These are phyloP conservation scores for Vitis hybrid DNA, from an alignment of 177 flowering plant species.

Conservation along the genomic window DNA sequence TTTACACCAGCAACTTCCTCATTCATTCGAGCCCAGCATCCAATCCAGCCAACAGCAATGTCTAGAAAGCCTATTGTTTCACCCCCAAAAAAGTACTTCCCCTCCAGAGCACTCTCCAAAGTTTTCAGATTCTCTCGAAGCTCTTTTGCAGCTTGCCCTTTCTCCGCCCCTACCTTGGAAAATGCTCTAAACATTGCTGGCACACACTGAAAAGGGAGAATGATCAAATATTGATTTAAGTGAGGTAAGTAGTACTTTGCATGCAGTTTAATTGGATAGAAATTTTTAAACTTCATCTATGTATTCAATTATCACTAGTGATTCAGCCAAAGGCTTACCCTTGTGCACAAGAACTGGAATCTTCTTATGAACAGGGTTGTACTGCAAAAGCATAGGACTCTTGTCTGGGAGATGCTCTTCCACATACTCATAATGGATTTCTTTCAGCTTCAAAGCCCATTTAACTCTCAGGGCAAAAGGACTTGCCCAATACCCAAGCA, in stretches of 20 bases:
- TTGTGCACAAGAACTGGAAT: conserved; percentile 33
- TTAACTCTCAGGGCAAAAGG: conserved; percentile 22
- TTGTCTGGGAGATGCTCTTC: conserved; percentile 25
- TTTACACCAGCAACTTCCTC: conserved; percentile 24
- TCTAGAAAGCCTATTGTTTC: conserved; percentile 28
- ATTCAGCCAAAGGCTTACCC: conserved; percentile 22
- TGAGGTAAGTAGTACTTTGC: not conserved
- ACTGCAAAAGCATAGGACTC: conserved; percentile 22
- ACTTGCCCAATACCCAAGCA: conserved; percentile 28
- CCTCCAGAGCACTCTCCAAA: conserved; percentile 24
- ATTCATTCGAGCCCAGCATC: conserved; percentile 16
- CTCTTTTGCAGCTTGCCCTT: conserved; percentile 17
- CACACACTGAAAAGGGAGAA: conserved; percentile 15
- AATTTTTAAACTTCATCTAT: conserved; percentile 16
- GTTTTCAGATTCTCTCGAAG: conserved; percentile 25
- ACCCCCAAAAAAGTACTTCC: conserved; percentile 27
- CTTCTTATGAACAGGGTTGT: conserved; percentile 31
- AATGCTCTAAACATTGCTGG: conserved; percentile 11
- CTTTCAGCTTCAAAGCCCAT: conserved; percentile 22
- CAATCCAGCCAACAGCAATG: conserved; percentile 30
- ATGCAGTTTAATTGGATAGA: not conserved
- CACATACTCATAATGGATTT: conserved; percentile 17
- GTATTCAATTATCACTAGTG: conserved; percentile 27
- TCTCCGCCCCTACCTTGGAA: conserved; percentile 13
- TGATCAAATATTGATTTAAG: not conserved